phyloP scores from a whole-genome alignment of 495 filamentous ascomycete genomes.

The Hypoxylon perforatum region DNA sequence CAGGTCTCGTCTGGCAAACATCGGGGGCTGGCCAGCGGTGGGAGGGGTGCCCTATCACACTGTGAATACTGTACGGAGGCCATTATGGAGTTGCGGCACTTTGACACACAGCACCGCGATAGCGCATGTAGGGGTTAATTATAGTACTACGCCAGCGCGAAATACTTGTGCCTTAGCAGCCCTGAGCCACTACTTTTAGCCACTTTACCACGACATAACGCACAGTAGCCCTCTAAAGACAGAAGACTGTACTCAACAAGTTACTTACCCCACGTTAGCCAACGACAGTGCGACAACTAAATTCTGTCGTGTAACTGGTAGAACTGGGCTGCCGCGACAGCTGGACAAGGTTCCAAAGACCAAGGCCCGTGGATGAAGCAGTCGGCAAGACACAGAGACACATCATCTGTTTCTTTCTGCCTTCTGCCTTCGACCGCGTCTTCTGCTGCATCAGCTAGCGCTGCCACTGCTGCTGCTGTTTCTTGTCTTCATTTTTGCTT shows the following conservation, averaged over 20 bases:
- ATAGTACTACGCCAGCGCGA: background rate
- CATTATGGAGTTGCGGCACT: constrained; percentile 23
- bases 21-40: constrained; percentile 24
- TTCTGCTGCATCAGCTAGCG: constrained; percentile 1
- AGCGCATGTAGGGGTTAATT: constrained; percentile 17
- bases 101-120: constrained; percentile 31
- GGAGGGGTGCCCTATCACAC: constrained; percentile 2
- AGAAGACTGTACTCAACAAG: constrained; percentile 15
- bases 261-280: constrained; percentile 40
- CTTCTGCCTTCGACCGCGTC: background rate
- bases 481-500: constrained; percentile 18
- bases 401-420: constrained; percentile 31
- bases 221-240: constrained; percentile 16
- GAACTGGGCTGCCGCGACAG: constrained; percentile 42
- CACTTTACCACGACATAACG: background rate
- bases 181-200: background rate
- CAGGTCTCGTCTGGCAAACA: no score
- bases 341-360: constrained; percentile 27
- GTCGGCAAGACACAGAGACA: constrained; percentile 28
- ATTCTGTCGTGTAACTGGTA: constrained; percentile 42
- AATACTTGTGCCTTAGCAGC: background rate
- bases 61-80: constrained; percentile 6
- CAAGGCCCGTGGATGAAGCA: background rate
- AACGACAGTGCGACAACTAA: constrained; percentile 46
- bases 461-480: constrained; percentile 11